These are phyloP conservation scores for Vanderwaltozyma polyspora DNA, from an alignment of 805 yeast genomes.

Conservation along the genomic window DNA sequence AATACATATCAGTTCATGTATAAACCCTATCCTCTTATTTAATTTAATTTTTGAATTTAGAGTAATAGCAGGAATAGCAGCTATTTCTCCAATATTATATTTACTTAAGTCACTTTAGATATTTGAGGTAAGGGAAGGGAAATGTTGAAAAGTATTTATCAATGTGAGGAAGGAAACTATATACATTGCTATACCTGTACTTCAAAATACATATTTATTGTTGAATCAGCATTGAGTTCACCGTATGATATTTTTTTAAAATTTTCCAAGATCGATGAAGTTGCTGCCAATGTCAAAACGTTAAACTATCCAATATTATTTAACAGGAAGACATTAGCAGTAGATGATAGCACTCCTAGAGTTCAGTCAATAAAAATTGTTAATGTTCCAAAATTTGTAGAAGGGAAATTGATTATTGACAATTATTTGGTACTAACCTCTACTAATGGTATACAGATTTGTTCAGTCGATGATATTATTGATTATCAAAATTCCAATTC, in stretches of 20 bases:
- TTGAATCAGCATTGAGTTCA: constrained; percentile 5
- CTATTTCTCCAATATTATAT: too few species aligned
- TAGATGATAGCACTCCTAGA: background rate
- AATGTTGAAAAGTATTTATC: constrained; percentile 2
- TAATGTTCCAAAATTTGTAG: constrained; percentile 3
- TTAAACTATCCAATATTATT: constrained; percentile 3
- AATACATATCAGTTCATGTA: too few species aligned
- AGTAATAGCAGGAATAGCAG: too few species aligned
- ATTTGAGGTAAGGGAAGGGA: too few species aligned
- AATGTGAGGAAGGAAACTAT: constrained; percentile 3
- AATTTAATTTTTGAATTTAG: too few species aligned
- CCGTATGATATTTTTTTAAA: constrained; percentile 3
- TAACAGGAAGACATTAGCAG: background rate
- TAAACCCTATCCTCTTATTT: too few species aligned
- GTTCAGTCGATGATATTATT: constrained; percentile 7
- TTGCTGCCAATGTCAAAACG: background rate
- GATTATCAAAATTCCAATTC: background rate
- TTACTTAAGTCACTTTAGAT: too few species aligned
- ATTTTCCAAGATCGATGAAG: constrained; percentile 1
- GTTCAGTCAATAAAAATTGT: constrained; percentile 1
- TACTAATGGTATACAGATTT: constrained; percentile 10
- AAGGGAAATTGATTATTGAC: background rate
- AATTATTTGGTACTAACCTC: constrained; percentile 8
- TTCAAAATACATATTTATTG: constrained; percentile 4
- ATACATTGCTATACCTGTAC: constrained; percentile 9